Base-by-base conservation (phyloP, 768 basidiomycete genomes). In the Amanita pallidorosea region DNA sequence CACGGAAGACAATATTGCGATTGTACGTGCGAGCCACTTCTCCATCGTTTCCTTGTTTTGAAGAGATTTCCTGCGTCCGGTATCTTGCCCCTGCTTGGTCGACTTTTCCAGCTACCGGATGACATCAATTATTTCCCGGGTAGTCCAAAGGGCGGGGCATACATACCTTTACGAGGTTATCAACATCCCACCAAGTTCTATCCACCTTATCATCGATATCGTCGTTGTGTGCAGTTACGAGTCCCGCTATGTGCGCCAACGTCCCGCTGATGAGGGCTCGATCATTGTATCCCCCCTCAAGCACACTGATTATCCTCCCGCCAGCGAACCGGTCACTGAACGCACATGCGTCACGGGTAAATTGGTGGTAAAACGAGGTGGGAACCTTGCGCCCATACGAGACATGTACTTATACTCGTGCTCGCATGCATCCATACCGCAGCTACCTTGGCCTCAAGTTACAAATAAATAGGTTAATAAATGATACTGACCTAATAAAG, bases 271-370 rank as follows among this genome's bases (percentile, higher is more conserved):
- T 80, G 49, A 98, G 70, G 0, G 95, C 93, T 5, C 85, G 76
- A 63, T 97, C 92, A 57, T 88, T 89, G 60, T 97, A 97, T 1
- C 94, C 95, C 1, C 95, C 95, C 67, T 99, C 95, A 1, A 99
- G 78, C 0, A 97, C 88, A 57, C 89, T 92, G 35, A 98, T 73
- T 5, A 95, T 58, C 37, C 81, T 75, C 0, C 92, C 90, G 1
- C 63, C 59, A 0, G 88, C 80, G 55, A 81, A 81, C 41, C 63
- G 56, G 23, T 85, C 75, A 6, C 85, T 83, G 51, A 99, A 76
- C 0, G 57, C 61, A 47, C 76, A 70, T 0, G 80, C 78, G 57
- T 95, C 91, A 4, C 66, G 72, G 0, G 91, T 81, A 58, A 97
- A 95, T 8, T 79, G 83, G 57, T 84, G 69, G 63, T 87, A 98